Conservation (phyloP, 768 basidiomycete genomes). For the Cubamyces sp. region DNA sequence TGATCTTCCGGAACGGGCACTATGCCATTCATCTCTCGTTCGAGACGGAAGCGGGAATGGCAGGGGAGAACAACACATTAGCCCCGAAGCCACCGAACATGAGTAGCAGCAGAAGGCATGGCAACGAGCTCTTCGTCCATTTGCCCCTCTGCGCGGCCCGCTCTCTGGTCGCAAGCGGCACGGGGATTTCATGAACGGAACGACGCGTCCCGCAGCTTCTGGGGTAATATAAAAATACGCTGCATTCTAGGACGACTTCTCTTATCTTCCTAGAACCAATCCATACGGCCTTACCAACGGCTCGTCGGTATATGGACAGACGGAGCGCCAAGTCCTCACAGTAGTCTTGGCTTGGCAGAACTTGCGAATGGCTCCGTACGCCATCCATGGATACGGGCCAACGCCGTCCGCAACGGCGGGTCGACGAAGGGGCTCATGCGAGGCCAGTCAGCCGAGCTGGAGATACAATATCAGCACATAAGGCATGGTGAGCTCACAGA, state of each 20-base stretch:
- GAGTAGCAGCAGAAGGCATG: background rate
- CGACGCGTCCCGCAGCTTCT: background rate
- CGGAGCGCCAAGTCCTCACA: background rate
- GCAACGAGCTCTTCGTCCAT: slow-evolving; percentile 4
- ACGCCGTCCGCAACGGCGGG: background rate
- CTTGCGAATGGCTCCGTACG: background rate
- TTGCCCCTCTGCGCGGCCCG: background rate
- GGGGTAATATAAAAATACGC: background rate
- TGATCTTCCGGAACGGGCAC: background rate
- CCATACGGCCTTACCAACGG: background rate
- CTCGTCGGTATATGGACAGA: no score
- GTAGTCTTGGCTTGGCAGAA: slow-evolving; percentile 5
- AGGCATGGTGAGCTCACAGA: background rate
- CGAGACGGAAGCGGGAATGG: no score
- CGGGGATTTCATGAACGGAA: background rate
- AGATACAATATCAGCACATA: background rate
- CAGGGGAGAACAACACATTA: background rate
- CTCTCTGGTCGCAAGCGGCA: background rate
- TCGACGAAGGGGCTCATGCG: background rate
- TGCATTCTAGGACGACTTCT: background rate
- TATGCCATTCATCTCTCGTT: background rate
- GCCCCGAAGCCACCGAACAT: background rate
- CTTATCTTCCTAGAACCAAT: background rate
- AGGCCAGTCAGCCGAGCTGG: background rate
- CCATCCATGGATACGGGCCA: background rate